phyloP scores from a whole-genome alignment of 768 basidiomycete species.

The Serendipita sp. region DNA sequence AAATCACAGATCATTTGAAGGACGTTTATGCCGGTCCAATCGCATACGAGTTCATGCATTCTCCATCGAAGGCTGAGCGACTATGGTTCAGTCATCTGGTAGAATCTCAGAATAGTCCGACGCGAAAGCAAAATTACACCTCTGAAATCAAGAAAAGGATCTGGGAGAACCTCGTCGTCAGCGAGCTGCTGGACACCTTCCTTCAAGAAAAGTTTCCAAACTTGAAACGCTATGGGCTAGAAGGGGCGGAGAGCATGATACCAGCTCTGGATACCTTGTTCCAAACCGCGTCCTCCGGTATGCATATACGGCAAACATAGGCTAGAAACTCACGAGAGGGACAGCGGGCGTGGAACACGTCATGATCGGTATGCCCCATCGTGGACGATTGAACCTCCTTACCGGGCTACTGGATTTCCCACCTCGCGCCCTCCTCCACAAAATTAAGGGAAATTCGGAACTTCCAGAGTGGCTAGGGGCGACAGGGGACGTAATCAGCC shows the following conservation, averaged over 20 bases:
- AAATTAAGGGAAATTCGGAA: constrained; percentile 70
- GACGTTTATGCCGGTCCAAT: constrained; percentile 69
- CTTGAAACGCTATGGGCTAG: constrained; percentile 71
- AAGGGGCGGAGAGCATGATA: constrained; percentile 90
- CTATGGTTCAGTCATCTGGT: constrained; percentile 81
- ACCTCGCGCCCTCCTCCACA: constrained; percentile 62
- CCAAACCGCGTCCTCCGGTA: constrained; percentile 33
- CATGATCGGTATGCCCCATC: constrained; percentile 74
- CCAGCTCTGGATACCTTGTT: constrained; percentile 74
- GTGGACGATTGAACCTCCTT: constrained; percentile 74
- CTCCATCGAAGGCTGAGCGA: constrained; percentile 68
- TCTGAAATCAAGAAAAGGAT: constrained; percentile 36
- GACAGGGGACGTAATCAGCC: constrained; percentile 78
- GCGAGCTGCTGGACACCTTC: constrained; percentile 75
- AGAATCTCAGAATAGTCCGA: constrained; percentile 34
- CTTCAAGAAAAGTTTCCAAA: constrained; percentile 82
- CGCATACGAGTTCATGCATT: constrained; percentile 88
- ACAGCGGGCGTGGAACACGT: constrained; percentile 55
- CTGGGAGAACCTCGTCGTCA: constrained; percentile 51
- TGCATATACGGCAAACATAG: too few relatives aligned
- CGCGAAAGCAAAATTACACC: constrained; percentile 1
- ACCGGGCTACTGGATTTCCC: constrained; percentile 58
- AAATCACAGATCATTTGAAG: constrained; percentile 56
- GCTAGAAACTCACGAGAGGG: too few relatives aligned
- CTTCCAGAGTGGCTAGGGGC: constrained; percentile 47